Evolutionary conservation across 1,139 yeast species (phyloP).

Genomic region (Yamadazyma triangularis): DNA sequence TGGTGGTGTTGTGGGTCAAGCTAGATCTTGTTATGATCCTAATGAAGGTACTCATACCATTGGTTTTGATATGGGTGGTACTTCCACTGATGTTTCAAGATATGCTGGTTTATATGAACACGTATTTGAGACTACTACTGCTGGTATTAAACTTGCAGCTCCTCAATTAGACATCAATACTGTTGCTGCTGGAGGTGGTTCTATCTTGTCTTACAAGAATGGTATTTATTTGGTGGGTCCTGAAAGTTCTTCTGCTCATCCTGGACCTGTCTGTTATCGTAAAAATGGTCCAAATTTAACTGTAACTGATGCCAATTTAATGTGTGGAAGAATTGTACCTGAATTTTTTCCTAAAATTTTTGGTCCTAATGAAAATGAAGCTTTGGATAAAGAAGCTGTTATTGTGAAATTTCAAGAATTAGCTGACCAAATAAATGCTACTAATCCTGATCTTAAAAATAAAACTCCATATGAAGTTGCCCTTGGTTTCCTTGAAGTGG

Average conservation of each 20-base stretch:
- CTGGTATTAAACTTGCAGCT: slow-evolving; percentile 52
- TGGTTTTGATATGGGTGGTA: slow-evolving; percentile 62
- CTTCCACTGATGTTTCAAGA: slow-evolving; percentile 54
- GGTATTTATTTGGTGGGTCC: slow-evolving; percentile 54
- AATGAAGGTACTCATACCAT: slow-evolving; percentile 39
- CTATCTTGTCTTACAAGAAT: slow-evolving; percentile 44
- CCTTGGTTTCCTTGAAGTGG: slow-evolving; percentile 17
- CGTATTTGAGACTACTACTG: slow-evolving; percentile 50
- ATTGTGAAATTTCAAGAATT: slow-evolving; percentile 32
- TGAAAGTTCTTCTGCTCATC: slow-evolving; percentile 53
- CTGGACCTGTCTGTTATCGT: slow-evolving; percentile 56
- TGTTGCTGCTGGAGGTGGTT: slow-evolving; percentile 61
- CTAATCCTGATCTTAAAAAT: slow-evolving; percentile 18
- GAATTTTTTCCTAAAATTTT: slow-evolving; percentile 50
- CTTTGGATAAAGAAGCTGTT: slow-evolving; percentile 40
- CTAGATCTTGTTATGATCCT: slow-evolving; percentile 44
- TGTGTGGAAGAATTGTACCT: slow-evolving; percentile 47
- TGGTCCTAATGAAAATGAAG: slow-evolving; percentile 48
- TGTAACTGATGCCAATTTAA: slow-evolving; percentile 53
- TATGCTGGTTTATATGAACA: slow-evolving; percentile 40
- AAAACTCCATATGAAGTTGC: slow-evolving; percentile 22
- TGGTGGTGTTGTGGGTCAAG: slow-evolving; percentile 58
- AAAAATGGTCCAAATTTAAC: slow-evolving; percentile 51
- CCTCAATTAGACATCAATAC: slow-evolving; percentile 57
- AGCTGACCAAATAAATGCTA: slow-evolving; percentile 39